These are phyloP conservation scores for Rhipidocladum racemiflorum DNA, from an alignment of 176 grass and related monocot species.

Conservation along the genomic window DNA sequence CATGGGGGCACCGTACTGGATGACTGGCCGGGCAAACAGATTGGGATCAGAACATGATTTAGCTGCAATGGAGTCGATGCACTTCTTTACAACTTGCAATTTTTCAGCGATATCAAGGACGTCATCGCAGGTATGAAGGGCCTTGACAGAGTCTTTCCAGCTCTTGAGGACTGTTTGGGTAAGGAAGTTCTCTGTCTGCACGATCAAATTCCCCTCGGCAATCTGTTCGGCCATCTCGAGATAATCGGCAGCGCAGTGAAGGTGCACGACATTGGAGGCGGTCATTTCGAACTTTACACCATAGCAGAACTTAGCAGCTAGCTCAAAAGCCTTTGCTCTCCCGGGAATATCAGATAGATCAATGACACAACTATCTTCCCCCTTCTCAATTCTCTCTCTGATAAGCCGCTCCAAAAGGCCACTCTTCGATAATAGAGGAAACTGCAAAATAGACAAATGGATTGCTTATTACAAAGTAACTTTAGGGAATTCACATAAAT, in stretches of 20 bases:
- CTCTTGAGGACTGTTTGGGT: constrained; percentile 60
- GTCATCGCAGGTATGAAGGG: constrained; percentile 65
- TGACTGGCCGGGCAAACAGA: constrained; percentile 52
- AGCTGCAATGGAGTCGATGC: constrained; percentile 63
- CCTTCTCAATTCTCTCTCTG: constrained; percentile 62
- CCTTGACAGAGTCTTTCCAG: constrained; percentile 85
- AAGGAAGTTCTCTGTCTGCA: constrained; percentile 67
- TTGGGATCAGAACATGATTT: constrained; percentile 57
- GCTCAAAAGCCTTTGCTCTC: constrained; percentile 68
- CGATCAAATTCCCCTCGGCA: constrained; percentile 74
- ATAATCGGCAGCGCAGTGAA: constrained; percentile 66
- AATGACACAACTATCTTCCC: constrained; percentile 41
- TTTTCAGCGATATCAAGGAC: constrained; percentile 73
- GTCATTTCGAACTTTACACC: constrained; percentile 85
- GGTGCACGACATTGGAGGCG: constrained; percentile 66
- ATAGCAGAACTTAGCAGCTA: constrained; percentile 86
- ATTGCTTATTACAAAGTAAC: neutral
- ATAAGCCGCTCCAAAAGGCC: constrained; percentile 75
- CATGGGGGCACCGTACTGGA: constrained; percentile 48
- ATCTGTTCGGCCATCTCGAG: constrained; percentile 90
- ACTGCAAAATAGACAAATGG: constrained; percentile 43
- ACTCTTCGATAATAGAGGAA: constrained; percentile 89
- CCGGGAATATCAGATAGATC: constrained; percentile 66
- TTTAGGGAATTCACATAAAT: neutral
- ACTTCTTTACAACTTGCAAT: constrained; percentile 68